Percentiles rank a stretch among this genome's conserved stretches.
Evolutionary conservation across 257 asterid species (phyloP).

Genomic region (Ligustrum vulgare): DNA sequence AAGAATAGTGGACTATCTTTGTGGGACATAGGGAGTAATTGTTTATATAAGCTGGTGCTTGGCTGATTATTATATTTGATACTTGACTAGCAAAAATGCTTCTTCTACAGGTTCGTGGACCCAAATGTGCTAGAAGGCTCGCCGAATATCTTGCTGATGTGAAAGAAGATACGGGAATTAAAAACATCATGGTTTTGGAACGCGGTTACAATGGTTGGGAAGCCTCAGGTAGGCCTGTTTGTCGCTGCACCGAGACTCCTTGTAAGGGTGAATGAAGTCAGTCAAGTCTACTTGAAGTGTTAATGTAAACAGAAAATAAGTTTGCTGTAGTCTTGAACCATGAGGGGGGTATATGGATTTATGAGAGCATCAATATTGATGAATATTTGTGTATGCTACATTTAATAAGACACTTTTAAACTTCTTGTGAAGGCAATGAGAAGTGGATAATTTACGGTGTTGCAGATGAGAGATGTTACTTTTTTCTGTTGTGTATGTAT

Average conservation of each 20-base stretch:
- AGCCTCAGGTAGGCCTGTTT: conserved; percentile 82
- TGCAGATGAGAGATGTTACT: neutral
- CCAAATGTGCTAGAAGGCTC: conserved; percentile 81
- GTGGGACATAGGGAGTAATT: too few relatives aligned
- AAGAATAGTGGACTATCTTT: too few relatives aligned
- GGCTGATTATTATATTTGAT: neutral
- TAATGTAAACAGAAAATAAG: conserved; percentile 14
- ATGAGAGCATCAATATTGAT: neutral
- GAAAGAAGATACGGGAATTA: conserved; percentile 51
- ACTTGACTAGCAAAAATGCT: conserved; percentile 13
- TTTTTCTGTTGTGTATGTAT: too few relatives aligned
- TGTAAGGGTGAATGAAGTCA: conserved; percentile 64
- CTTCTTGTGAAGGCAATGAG: neutral
- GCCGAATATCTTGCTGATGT: conserved; percentile 63
- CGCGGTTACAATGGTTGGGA: conserved; percentile 95
- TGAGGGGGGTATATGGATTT: neutral
- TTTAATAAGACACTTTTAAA: neutral
- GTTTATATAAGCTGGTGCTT: neutral
- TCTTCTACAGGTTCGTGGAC: conserved; percentile 81
- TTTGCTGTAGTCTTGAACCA: neutral
- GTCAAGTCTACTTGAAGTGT: conserved; percentile 35
- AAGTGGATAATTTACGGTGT: neutral
- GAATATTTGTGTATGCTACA: neutral
- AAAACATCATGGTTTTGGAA: conserved; percentile 75
- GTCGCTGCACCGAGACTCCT: conserved; percentile 71